Conservation (phyloP, 1,284 basidiomycete genomes). For the Marasmius sp. region DNA sequence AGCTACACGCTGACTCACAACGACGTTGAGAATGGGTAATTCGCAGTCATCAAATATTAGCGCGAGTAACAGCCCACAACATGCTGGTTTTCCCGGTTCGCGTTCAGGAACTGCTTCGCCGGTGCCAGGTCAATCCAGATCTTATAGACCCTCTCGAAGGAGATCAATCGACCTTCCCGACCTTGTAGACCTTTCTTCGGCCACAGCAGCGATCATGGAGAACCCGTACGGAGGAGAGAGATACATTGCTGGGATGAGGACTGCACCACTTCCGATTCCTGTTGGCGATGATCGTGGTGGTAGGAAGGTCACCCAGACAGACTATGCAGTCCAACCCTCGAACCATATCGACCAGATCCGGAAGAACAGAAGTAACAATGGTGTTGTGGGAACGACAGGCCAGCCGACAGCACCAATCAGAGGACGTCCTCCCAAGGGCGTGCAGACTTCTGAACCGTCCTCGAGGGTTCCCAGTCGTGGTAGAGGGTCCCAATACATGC, state of each 20-base stretch:
- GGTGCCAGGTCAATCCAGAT: neutral
- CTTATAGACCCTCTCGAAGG: neutral
- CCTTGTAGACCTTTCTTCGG: neutral
- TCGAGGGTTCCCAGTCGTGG: neutral
- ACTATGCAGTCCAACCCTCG: neutral
- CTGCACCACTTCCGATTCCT: neutral
- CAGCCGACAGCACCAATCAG: neutral
- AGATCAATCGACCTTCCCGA: constrained; percentile 2
- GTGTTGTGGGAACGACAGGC: neutral
- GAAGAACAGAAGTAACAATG: neutral
- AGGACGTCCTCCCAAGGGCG: neutral
- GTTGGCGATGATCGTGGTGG: neutral
- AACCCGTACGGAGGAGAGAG: neutral
- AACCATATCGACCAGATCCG: neutral
- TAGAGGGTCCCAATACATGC: constrained; percentile 1
- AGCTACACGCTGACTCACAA: neutral
- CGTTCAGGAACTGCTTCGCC: constrained; percentile 3
- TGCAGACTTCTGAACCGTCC: neutral
- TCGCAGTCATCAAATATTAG: neutral
- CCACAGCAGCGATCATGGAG: neutral
- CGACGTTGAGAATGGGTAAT: neutral
- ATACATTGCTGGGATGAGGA: neutral
- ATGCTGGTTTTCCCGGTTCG: neutral
- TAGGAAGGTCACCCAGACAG: neutral
- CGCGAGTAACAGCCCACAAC: neutral